Conservation (phyloP, 108 stramenopile species). For the Schizochytrium sp. region DNA sequence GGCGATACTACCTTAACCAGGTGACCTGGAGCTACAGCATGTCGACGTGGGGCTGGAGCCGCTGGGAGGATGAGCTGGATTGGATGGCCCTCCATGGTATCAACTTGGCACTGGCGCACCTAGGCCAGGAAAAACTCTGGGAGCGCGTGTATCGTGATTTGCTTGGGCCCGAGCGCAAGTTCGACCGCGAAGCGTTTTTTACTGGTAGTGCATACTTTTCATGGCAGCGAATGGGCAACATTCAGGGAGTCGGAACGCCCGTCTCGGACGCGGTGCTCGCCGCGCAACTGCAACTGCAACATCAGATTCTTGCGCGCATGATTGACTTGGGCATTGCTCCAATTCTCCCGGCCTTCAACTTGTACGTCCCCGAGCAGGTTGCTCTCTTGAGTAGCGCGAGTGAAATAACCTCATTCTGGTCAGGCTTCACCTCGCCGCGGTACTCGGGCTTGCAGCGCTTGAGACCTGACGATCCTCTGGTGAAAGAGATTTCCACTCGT, state of each 20-base stretch:
- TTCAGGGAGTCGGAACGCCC: background rate
- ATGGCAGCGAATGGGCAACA: constrained; percentile 25
- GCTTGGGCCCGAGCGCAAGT: background rate
- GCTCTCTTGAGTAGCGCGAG: background rate
- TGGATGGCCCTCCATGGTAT: constrained; percentile 47
- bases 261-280: background rate
- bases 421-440: background rate
- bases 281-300: background rate
- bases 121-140: constrained; percentile 50
- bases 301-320: background rate
- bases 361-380: background rate
- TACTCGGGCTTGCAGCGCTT: background rate
- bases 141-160: background rate
- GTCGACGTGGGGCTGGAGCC: constrained; percentile 41
- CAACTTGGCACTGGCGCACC: constrained; percentile 41
- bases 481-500: background rate
- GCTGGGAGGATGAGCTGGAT: constrained; percentile 47
- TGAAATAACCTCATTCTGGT: background rate
- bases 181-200: background rate
- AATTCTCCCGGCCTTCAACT: background rate
- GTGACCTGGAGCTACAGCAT: constrained; percentile 45
- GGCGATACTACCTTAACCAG: constrained; percentile 41
- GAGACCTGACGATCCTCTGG: background rate
- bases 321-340: background rate
- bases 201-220: background rate